These are phyloP conservation scores for Phytophthora rubi DNA, from an alignment of 352 stramenopile species.

Conservation along the genomic window DNA sequence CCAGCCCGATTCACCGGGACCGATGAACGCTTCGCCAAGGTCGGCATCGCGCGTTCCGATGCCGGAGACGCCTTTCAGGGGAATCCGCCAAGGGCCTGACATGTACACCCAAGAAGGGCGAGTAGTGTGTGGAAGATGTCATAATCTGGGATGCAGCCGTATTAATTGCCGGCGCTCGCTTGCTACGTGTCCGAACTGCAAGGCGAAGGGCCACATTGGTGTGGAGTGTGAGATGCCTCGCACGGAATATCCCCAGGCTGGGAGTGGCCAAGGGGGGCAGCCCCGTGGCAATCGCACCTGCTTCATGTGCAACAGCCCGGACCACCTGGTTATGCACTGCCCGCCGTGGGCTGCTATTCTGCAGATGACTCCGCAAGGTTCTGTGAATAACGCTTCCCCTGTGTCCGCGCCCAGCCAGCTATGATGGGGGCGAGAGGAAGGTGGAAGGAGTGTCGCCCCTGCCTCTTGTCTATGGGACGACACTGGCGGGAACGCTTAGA, in stretches of 20 bases:
- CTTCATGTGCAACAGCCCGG: too few species aligned
- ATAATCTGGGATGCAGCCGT: neutral
- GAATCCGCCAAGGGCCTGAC: too few species aligned
- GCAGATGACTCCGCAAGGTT: neutral
- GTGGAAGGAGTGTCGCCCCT: too few species aligned
- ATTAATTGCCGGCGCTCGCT: neutral
- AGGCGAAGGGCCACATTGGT: neutral
- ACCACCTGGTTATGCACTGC: neutral
- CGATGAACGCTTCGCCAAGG: neutral
- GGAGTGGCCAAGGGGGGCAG: neutral
- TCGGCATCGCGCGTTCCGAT: neutral
- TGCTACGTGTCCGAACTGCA: neutral
- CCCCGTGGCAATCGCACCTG: too few species aligned
- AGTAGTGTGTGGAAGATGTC: too few species aligned
- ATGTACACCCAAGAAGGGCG: too few species aligned
- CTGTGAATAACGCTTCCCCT: neutral
- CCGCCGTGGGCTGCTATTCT: neutral
- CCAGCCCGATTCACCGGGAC: neutral
- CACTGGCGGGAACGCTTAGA: too few species aligned
- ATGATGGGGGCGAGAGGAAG: too few species aligned
- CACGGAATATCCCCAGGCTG: neutral
- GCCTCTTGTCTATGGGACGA: too few species aligned
- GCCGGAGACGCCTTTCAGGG: neutral
- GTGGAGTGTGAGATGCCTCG: neutral
- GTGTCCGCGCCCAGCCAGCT: neutral